Percentiles rank a stretch among this genome's conserved stretches.
Evolutionary conservation across 2,329 filamentous ascomycete species (phyloP).

Genomic region (Alternaria dauci): DNA sequence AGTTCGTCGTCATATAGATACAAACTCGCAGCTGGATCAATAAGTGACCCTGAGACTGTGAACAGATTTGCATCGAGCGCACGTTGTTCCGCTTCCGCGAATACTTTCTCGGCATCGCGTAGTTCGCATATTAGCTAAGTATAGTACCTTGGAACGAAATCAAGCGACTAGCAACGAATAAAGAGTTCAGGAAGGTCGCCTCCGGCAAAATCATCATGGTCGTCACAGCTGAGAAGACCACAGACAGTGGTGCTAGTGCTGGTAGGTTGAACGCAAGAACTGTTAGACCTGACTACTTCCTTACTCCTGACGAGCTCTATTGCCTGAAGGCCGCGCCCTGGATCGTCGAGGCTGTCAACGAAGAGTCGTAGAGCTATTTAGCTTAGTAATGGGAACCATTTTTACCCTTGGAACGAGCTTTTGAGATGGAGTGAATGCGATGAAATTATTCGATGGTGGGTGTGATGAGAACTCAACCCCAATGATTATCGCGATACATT

Average conservation of each 20-base stretch:
- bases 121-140: background rate
- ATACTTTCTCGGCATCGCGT: background rate
- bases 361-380: background rate
- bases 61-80: background rate
- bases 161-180: background rate
- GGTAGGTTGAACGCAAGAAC: too few relatives aligned
- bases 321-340: background rate
- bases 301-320: background rate
- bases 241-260: background rate
- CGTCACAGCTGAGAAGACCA: background rate
- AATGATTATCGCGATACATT: too few relatives aligned
- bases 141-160: background rate
- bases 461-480: background rate
- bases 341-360: background rate
- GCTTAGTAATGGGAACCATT: background rate
- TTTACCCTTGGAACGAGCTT: background rate
- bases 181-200: background rate
- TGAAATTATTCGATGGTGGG: background rate
- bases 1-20: background rate
- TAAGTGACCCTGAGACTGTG: background rate
- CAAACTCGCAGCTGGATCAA: background rate
- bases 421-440: background rate
- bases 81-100: background rate
- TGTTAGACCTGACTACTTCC: background rate
- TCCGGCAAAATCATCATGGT: background rate